Evolutionary conservation across 495 filamentous ascomycete species (phyloP).

Genomic region (Parachaetomium inaequale): DNA sequence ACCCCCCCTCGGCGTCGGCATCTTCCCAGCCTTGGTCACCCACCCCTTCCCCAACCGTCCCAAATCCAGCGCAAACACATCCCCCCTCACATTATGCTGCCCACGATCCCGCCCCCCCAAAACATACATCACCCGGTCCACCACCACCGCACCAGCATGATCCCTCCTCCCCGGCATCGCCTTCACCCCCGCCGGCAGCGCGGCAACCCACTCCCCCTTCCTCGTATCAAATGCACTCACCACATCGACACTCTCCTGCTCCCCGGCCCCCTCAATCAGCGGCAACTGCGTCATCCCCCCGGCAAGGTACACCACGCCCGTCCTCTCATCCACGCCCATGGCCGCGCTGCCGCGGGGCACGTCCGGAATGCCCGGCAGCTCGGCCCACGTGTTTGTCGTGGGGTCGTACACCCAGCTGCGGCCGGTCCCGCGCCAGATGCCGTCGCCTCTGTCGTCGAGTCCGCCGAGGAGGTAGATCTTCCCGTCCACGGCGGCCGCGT

Average conservation of each 20-base stretch:
- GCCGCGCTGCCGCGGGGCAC: slow-evolving; percentile 25
- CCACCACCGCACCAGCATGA: slow-evolving; percentile 34
- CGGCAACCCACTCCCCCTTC: slow-evolving; percentile 25
- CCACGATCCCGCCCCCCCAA: slow-evolving; percentile 36
- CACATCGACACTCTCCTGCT: slow-evolving; percentile 20
- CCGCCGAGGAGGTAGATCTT: slow-evolving; percentile 72
- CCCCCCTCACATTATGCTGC: slow-evolving; percentile 29
- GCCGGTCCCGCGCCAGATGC: slow-evolving; percentile 55
- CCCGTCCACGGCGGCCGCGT: slow-evolving; percentile 49
- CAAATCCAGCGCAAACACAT: slow-evolving; percentile 39
- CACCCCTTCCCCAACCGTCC: slow-evolving; percentile 25
- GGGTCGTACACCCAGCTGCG: slow-evolving; percentile 60
- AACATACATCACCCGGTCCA: slow-evolving; percentile 36
- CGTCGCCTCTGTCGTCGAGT: slow-evolving; percentile 76
- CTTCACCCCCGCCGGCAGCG: background rate
- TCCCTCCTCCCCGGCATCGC: slow-evolving; percentile 37
- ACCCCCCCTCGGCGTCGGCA: slow-evolving; percentile 38
- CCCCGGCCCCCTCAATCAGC: background rate
- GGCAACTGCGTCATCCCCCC: slow-evolving; percentile 26
- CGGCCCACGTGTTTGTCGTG: slow-evolving; percentile 11
- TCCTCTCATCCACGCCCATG: slow-evolving; percentile 22
- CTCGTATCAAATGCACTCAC: slow-evolving; percentile 37
- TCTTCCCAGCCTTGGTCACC: slow-evolving; percentile 24
- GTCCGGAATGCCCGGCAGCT: slow-evolving; percentile 26
- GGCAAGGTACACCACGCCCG: slow-evolving; percentile 22